These are phyloP conservation scores for Acorus gramineus DNA, from an alignment of 106 monocot genomes.

Conservation along the genomic window DNA sequence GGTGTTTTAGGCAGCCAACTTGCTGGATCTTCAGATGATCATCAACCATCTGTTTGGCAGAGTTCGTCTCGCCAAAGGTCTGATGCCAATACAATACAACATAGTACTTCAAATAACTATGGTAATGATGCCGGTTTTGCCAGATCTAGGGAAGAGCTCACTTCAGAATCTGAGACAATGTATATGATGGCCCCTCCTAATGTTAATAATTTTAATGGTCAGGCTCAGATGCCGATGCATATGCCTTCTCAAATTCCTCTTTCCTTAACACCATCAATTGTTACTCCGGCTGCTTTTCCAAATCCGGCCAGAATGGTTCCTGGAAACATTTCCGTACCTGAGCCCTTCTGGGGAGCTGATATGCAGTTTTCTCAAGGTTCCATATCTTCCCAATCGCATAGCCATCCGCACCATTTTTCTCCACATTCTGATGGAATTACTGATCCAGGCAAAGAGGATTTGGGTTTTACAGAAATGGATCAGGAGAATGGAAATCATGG, in stretches of 20 bases:
- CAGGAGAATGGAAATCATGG: conserved; percentile 24
- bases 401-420: conserved; percentile 20
- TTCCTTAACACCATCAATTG: conserved; percentile 27
- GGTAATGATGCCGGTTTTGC: conserved; percentile 28
- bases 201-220: conserved; percentile 41
- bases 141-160: conserved; percentile 28
- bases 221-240: conserved; percentile 48
- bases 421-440: conserved; percentile 33
- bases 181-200: conserved; percentile 55
- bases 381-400: conserved; percentile 32
- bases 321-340: conserved; percentile 28
- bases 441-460: conserved; percentile 29
- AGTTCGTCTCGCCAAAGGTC: conserved; percentile 29
- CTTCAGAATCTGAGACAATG: conserved; percentile 42
- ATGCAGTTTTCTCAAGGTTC: conserved; percentile 56
- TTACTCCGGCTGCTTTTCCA: conserved; percentile 34
- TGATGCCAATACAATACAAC: conserved; percentile 22
- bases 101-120: conserved; percentile 30
- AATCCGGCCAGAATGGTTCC: conserved; percentile 39
- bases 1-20: conserved; percentile 24
- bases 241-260: conserved; percentile 31
- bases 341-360: conserved; percentile 38
- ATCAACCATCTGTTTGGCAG: conserved; percentile 29
- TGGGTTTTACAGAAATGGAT: conserved; percentile 16
- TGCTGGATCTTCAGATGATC: conserved; percentile 26